These are phyloP conservation scores for Xylaria sp. DNA, from an alignment of 2,329 filamentous ascomycete genomes.

Conservation along the genomic window DNA sequence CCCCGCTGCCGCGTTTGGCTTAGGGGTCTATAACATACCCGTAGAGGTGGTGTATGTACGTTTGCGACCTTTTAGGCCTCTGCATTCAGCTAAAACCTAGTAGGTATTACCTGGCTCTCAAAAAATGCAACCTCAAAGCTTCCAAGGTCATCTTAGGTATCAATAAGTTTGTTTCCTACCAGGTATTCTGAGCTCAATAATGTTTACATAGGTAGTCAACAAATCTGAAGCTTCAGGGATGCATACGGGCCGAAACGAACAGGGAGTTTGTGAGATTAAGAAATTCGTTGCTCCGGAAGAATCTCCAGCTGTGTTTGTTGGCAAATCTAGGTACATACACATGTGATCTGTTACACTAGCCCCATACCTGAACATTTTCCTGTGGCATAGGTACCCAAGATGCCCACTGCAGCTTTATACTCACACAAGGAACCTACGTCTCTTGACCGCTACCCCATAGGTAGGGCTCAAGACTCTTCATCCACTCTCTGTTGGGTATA, in stretches of 20 bases:
- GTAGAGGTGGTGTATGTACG: not conserved
- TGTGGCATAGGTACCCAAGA: not conserved
- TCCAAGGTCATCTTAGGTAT: not conserved
- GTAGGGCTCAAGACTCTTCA: not conserved
- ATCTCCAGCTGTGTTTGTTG: not conserved
- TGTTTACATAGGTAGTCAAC: not conserved
- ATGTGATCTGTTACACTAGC: not conserved
- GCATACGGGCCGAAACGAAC: not conserved
- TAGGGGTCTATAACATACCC: conserved; percentile 4
- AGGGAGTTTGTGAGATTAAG: not conserved
- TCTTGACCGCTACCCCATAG: not conserved
- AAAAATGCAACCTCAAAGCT: not conserved
- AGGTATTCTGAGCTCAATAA: not conserved
- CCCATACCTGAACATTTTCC: conserved; percentile 5
- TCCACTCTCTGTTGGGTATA: conserved; percentile 6
- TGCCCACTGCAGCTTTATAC: not conserved
- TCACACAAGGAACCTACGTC: not conserved
- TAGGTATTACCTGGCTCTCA: not conserved
- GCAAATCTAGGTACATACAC: not conserved
- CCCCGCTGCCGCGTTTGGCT: conserved; percentile 24
- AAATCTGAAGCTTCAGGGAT: not conserved
- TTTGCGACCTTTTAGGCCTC: conserved; percentile 23
- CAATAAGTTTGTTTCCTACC: not conserved
- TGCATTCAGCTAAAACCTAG: conserved; percentile 5
- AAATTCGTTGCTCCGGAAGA: not conserved